Conservation (phyloP, 192 early-diverging fungal species). For the Coemansia sp. region DNA sequence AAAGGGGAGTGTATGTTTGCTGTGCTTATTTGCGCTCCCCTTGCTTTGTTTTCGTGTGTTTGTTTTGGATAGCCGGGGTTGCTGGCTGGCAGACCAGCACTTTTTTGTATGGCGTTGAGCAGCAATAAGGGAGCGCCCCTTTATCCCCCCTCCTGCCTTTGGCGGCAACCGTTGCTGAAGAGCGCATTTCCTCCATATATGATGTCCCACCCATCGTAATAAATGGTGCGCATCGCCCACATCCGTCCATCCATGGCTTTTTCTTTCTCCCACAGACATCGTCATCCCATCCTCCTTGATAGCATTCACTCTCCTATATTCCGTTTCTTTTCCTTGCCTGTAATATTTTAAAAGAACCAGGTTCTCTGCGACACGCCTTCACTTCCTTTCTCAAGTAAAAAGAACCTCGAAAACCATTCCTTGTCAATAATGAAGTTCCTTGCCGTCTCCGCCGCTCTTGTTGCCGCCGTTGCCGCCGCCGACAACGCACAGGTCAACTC, state of each 20-base stretch:
- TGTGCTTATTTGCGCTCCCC: neutral
- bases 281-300: constrained; percentile 8
- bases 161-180: neutral
- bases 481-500: constrained; percentile 7
- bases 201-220: neutral
- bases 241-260: neutral
- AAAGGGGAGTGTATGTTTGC: neutral
- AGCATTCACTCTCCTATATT: constrained; percentile 7
- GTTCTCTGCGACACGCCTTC: neutral
- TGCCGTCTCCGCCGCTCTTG: constrained; percentile 22
- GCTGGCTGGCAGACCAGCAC: neutral
- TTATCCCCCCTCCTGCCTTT: neutral
- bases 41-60: neutral
- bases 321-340: constrained; percentile 11
- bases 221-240: constrained; percentile 4
- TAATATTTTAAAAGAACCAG: constrained; percentile 6
- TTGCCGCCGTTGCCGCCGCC: constrained; percentile 25
- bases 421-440: constrained; percentile 35
- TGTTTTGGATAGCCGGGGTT: neutral
- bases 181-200: neutral
- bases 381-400: neutral
- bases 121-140: constrained; percentile 1
- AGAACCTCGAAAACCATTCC: neutral
- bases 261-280: neutral
- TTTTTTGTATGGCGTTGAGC: constrained; percentile 5